Evolutionary conservation across 1,139 yeast genomes (phyloP).

Genomic region (Candida tropicalis): DNA sequence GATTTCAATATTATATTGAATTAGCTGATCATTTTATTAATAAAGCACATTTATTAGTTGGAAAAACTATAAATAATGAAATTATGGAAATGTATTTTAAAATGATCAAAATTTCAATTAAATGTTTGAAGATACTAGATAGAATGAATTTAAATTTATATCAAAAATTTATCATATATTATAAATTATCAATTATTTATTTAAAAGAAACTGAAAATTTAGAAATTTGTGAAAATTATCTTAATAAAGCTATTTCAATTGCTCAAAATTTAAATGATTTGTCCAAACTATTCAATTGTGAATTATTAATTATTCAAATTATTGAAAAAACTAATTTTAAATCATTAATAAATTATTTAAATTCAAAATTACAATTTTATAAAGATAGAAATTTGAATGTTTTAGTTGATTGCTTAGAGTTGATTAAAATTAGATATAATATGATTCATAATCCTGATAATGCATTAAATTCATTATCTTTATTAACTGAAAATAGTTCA

Average conservation of each 20-base stretch:
- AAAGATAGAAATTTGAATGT: conserved; percentile 16
- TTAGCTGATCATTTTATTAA: conserved; percentile 26
- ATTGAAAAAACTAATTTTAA: conserved; percentile 26
- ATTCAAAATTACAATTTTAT: conserved; percentile 26
- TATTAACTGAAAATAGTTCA: conserved; percentile 16
- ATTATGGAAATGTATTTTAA: conserved; percentile 29
- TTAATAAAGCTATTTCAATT: conserved; percentile 39
- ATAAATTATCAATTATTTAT: conserved; percentile 38
- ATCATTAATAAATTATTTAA: conserved; percentile 31
- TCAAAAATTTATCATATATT: conserved; percentile 33
- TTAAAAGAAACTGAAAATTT: conserved; percentile 43
- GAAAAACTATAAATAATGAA: conserved; percentile 15
- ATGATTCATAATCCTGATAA: conserved; percentile 26
- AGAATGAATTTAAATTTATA: conserved; percentile 35
- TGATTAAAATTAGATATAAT: conserved; percentile 31
- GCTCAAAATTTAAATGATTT: conserved; percentile 30
- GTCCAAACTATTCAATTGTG: conserved; percentile 27
- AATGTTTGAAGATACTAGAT: conserved; percentile 35
- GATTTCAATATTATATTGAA: conserved; percentile 18
- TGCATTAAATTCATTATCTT: conserved; percentile 28
- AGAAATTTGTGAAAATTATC: conserved; percentile 42
- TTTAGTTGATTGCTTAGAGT: conserved; percentile 26
- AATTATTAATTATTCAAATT: conserved; percentile 37
- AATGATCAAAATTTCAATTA: conserved; percentile 41
- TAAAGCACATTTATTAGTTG: conserved; percentile 27